phyloP scores from a whole-genome alignment of 2,329 filamentous ascomycete genomes.

The Macrophomina tecta region DNA sequence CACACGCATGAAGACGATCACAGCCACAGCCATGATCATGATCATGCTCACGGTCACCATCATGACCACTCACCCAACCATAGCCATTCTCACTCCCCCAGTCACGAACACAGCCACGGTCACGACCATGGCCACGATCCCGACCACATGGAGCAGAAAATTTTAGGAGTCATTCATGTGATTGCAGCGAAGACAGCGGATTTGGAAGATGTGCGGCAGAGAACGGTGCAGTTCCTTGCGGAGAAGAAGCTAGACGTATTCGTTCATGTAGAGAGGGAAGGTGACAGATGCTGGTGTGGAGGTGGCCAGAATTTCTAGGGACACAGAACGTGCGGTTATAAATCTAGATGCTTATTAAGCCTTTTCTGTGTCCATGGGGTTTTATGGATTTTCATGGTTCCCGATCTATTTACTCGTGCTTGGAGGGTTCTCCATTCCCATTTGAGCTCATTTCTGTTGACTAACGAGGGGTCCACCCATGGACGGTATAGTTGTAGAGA shows the following conservation, averaged over 20 bases:
- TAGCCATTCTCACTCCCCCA: conserved; percentile 37
- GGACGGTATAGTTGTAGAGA: not conserved
- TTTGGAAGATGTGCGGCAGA: conserved; percentile 80
- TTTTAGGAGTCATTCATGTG: conserved; percentile 87
- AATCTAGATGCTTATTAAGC: not conserved
- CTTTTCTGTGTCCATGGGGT: not conserved
- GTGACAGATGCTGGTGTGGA: conserved; percentile 69
- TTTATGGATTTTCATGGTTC: not conserved
- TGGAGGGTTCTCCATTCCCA: not conserved
- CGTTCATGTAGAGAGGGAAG: conserved; percentile 86
- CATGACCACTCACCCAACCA: conserved; percentile 42
- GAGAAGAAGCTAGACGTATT: conserved; percentile 79
- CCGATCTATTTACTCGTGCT: not conserved
- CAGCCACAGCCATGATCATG: conserved; percentile 42
- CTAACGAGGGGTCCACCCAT: not conserved
- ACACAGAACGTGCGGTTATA: not conserved
- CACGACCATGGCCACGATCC: conserved; percentile 34
- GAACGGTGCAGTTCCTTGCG: conserved; percentile 74
- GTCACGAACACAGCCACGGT: conserved; percentile 33
- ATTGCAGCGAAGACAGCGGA: conserved; percentile 74
- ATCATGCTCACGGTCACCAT: conserved; percentile 40
- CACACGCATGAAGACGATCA: conserved; percentile 36
- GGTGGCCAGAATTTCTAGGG: conserved; percentile 45
- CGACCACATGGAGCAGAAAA: conserved; percentile 57
- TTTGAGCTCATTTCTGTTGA: not conserved